Evolutionary conservation across 345 rosid species (phyloP).

Genomic region (Laguncularia racemosa): DNA sequence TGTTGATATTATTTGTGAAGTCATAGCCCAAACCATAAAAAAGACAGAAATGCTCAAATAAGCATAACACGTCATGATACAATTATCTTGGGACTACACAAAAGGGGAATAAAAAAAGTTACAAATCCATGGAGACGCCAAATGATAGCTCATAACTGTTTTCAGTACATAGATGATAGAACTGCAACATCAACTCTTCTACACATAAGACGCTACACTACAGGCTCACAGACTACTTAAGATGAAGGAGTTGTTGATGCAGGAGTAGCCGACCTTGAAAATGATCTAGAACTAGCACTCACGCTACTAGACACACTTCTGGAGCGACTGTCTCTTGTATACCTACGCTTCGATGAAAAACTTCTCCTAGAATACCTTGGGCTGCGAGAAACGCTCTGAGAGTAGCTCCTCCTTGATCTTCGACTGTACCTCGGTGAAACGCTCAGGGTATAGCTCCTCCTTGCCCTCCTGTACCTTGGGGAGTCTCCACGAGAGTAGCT

Average conservation of each 20-base stretch:
- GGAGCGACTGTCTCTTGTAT: neutral
- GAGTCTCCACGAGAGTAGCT: conserved; percentile 19
- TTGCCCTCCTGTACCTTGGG: conserved; percentile 8
- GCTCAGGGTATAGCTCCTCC: conserved; percentile 35
- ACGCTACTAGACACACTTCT: conserved; percentile 13
- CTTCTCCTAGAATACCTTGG: conserved; percentile 9
- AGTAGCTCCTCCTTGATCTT: conserved; percentile 23
- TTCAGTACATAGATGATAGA: neutral
- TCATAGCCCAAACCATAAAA: no score
- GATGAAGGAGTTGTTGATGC: conserved; percentile 25
- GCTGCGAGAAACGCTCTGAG: conserved; percentile 27
- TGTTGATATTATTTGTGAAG: no score
- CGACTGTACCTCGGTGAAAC: conserved; percentile 26
- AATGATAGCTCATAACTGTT: no score
- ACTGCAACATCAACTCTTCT: neutral
- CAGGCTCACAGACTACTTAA: neutral
- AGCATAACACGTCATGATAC: no score
- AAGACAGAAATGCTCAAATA: no score
- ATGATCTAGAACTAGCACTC: conserved; percentile 41
- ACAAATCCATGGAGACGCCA: no score
- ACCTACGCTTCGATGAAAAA: neutral
- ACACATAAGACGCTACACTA: neutral
- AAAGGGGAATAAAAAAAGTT: no score
- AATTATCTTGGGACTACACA: no score
- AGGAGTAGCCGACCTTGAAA: conserved; percentile 58